These are phyloP conservation scores for Prunus armeniaca DNA, from an alignment of 306 rosid species.

Conservation along the genomic window DNA sequence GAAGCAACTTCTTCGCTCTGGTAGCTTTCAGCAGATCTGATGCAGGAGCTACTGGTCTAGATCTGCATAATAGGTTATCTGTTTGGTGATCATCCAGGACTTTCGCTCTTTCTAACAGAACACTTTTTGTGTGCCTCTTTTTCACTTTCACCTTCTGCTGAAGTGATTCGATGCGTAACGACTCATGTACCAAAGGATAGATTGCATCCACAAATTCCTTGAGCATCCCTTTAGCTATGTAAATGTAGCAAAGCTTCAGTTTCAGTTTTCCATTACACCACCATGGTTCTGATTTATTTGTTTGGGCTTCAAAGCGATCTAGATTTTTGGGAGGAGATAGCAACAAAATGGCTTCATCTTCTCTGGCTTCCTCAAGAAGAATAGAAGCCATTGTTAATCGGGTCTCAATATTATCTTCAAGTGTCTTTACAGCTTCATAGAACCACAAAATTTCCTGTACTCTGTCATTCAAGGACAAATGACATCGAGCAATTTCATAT, in stretches of 20 bases:
- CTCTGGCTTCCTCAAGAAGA: slow-evolving; percentile 75
- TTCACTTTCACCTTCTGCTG: slow-evolving; percentile 51
- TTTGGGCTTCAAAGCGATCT: slow-evolving; percentile 46
- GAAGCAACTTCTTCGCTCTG: slow-evolving; percentile 72
- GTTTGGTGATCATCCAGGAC: slow-evolving; percentile 47
- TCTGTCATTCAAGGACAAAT: slow-evolving; percentile 51
- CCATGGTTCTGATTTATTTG: slow-evolving; percentile 62
- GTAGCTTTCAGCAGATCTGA: slow-evolving; percentile 70
- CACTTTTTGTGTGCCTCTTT: slow-evolving; percentile 66
- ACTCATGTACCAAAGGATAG: slow-evolving; percentile 39
- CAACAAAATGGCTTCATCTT: slow-evolving; percentile 74
- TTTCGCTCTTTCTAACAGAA: slow-evolving; percentile 58
- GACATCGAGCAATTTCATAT: slow-evolving; percentile 69
- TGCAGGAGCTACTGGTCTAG: slow-evolving; percentile 63
- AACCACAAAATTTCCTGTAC: slow-evolving; percentile 59
- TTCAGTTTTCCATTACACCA: slow-evolving; percentile 59
- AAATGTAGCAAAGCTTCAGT: slow-evolving; percentile 44
- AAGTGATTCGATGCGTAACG: slow-evolving; percentile 38
- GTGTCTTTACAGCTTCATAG: slow-evolving; percentile 60
- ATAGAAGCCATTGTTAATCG: slow-evolving; percentile 78
- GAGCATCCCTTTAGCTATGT: slow-evolving; percentile 38
- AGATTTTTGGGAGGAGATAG: slow-evolving; percentile 59
- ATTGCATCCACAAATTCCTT: slow-evolving; percentile 43
- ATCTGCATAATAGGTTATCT: slow-evolving; percentile 58
- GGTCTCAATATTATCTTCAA: slow-evolving; percentile 60